Base-by-base conservation (phyloP, 345 rosid species). In the Anastatica hierochuntica region DNA sequence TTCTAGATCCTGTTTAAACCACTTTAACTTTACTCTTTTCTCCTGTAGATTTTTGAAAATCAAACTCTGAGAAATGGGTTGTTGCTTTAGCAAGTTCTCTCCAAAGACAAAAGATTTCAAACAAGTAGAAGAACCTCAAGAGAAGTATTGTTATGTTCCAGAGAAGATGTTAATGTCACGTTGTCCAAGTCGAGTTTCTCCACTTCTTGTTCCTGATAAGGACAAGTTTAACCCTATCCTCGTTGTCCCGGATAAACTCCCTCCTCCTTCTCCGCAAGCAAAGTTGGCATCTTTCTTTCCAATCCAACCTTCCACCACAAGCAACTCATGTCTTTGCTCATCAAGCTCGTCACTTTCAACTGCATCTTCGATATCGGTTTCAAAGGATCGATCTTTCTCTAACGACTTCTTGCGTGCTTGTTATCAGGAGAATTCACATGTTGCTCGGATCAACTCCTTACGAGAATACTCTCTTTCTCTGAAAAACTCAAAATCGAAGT, bases 361-460 rank as follows among this genome's bases (percentile, higher is more conserved):
- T 1, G 60, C 79, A 1, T 72, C 89, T 20, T 70, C 81, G 5
- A 44, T 63, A 56, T 56, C 66, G 34, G 77, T 46, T 64, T 69
- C 79, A 0, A 90, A 77, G 44, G 94, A 82, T 5, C 53, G 94
- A 18, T 80, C 90, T 12, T 90, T 90, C 63, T 84, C 95, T 29
- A 84, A 84, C 14, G 94, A 86, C 65, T 86, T 82, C 57, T 69
- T 90, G 67, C 74, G 78, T 70, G 76, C 96, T 4, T 86, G 96
- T 58, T 59, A 77, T 15, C 79, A 77, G 74, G 94, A 84, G 48
- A 84, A 90, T 53, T 86, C 90, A 4, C 95, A 86, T 31, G 56
- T 82, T 14, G 54, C 71, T 53, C 77, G 74, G n/a, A 74, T 82
- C 60, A 74, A 69, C 60, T 85, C 87, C 1, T 74, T 81, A 63